A percentile compares a stretch with the other conserved stretches of the same genome.
phyloP scores from a whole-genome alignment of 768 basidiomycete genomes.

The Botryobasidium botryosum region DNA sequence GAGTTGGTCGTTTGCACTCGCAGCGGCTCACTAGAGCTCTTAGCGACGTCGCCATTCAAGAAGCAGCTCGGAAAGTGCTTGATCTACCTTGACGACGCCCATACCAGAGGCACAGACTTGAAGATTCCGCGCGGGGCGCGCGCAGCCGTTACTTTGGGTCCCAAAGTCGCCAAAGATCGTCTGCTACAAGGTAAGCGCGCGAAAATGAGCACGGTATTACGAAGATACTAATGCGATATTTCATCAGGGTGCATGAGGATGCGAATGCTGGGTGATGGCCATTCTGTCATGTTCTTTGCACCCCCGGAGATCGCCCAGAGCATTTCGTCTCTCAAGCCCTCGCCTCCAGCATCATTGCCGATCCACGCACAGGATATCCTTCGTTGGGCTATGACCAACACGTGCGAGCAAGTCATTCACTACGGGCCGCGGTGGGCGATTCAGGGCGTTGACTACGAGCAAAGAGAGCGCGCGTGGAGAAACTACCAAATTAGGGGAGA shows the following conservation, averaged over 20 bases:
- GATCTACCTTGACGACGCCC: slow-evolving; percentile 6
- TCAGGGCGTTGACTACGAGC: slow-evolving; percentile 25
- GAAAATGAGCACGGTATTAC: not conserved
- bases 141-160: slow-evolving; percentile 5
- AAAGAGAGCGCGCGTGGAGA: slow-evolving; percentile 20
- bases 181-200: slow-evolving; percentile 32
- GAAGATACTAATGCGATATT: not conserved
- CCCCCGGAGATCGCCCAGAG: slow-evolving; percentile 25
- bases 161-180: slow-evolving; percentile 28
- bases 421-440: too few species aligned
- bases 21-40: not conserved
- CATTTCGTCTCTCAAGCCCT: slow-evolving; percentile 16
- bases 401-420: slow-evolving; percentile 27
- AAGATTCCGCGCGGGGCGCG: not conserved
- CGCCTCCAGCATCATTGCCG: not conserved
- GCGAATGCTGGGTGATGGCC: slow-evolving; percentile 31
- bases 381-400: slow-evolving; percentile 29
- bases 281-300: slow-evolving; percentile 34
- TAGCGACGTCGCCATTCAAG: slow-evolving; percentile 1
- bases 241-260: slow-evolving; percentile 35
- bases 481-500: slow-evolving; percentile 16
- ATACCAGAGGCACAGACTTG: slow-evolving; percentile 6
- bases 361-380: slow-evolving; percentile 20
- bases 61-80: not conserved
- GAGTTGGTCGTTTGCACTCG: slow-evolving; percentile 1